A percentile compares a stretch with the other conserved stretches of the same genome.
Evolutionary conservation across 257 asterid genomes (phyloP).

Genomic region (Solanum virginianum): DNA sequence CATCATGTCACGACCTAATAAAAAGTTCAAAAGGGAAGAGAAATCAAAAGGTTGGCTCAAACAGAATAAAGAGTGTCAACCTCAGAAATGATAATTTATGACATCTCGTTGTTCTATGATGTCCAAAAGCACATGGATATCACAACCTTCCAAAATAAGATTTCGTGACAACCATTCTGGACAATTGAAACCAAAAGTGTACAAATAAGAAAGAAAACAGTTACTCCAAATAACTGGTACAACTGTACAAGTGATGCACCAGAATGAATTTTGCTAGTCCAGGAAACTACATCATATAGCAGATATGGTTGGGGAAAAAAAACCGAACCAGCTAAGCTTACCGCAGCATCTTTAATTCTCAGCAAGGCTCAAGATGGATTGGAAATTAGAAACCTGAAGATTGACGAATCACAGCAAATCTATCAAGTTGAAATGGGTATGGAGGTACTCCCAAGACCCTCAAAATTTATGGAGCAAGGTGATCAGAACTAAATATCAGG

Average conservation of each 20-base stretch:
- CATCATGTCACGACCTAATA: slow-evolving; percentile 1
- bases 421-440: no score
- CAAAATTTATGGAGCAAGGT: no score
- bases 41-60: not conserved
- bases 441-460: no score
- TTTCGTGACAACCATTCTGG: not conserved
- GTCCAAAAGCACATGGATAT: not conserved
- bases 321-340: not conserved
- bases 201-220: not conserved
- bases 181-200: not conserved
- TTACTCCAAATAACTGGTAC: not conserved
- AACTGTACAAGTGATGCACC: not conserved
- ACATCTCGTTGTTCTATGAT: not conserved
- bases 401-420: no score
- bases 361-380: no score
- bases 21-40: not conserved
- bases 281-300: not conserved
- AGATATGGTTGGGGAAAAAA: not conserved
- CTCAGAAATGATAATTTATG: not conserved
- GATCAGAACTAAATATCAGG: no score
- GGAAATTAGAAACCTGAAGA: no score
- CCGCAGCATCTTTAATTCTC: not conserved
- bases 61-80: not conserved
- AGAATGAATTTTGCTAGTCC: not conserved
- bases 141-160: not conserved